Conservation (phyloP, 148 eudicot genomes). For the Vaccinium darrowii region DNA sequence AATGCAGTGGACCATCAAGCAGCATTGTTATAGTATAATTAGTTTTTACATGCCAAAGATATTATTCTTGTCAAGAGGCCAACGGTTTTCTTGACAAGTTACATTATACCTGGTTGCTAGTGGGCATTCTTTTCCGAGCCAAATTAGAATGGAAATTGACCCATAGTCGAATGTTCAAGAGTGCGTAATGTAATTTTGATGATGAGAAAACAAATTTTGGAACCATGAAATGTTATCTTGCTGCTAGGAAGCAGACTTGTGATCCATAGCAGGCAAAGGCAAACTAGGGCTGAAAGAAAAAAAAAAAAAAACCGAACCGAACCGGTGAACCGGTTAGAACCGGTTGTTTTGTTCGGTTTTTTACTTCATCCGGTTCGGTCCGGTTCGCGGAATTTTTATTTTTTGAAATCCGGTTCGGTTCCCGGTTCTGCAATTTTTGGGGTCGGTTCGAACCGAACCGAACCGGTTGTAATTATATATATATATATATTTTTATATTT, state of each 20-base stretch:
- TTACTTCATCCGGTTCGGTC: too few species aligned
- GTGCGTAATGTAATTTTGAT: background rate
- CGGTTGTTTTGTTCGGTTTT: too few species aligned
- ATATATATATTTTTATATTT: too few species aligned
- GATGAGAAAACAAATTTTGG: slow-evolving; percentile 1
- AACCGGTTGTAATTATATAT: too few species aligned
- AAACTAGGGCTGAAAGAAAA: too few species aligned
- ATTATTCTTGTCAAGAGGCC: background rate
- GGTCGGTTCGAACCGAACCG: too few species aligned
- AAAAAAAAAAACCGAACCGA: too few species aligned
- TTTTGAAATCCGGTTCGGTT: too few species aligned
- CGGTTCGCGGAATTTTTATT: too few species aligned
- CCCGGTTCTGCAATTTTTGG: too few species aligned
- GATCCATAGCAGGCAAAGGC: background rate
- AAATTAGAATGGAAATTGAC: slow-evolving; percentile 2
- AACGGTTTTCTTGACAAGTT: slow-evolving; percentile 3
- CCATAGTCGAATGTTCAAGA: background rate
- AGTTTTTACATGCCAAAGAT: background rate
- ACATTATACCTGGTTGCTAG: background rate
- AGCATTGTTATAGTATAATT: background rate
- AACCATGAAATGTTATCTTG: background rate
- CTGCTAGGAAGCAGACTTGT: background rate
- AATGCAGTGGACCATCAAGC: background rate
- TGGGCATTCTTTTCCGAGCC: background rate
- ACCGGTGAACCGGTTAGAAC: too few species aligned